Evolutionary conservation across 2,329 filamentous ascomycete species (phyloP).

Genomic region (Thelonectria olida): DNA sequence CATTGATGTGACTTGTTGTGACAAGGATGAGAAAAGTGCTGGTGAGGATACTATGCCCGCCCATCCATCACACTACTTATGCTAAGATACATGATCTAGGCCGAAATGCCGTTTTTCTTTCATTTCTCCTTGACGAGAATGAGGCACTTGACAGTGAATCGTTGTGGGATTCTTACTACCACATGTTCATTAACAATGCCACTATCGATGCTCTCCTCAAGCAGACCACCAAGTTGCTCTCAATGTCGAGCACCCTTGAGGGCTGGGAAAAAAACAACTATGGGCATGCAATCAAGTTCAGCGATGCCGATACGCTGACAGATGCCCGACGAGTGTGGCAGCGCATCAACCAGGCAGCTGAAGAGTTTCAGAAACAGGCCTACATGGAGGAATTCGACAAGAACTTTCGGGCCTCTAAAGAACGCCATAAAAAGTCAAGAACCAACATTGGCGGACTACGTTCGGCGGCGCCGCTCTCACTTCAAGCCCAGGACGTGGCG

Average conservation of each 20-base stretch:
- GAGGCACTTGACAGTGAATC: constrained; percentile 35
- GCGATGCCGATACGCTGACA: constrained; percentile 56
- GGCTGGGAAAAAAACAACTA: constrained; percentile 58
- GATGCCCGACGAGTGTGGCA: constrained; percentile 52
- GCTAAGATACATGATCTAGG: constrained; percentile 46
- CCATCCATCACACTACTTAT: neutral
- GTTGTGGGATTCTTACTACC: constrained; percentile 66
- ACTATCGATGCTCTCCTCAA: constrained; percentile 47
- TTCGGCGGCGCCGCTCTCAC: constrained; percentile 49
- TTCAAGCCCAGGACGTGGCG: constrained; percentile 37
- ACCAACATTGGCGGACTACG: constrained; percentile 43
- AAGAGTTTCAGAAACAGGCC: constrained; percentile 18
- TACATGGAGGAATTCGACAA: constrained; percentile 24
- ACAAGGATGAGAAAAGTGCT: constrained; percentile 58
- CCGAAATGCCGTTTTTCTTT: constrained; percentile 63
- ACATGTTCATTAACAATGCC: constrained; percentile 54
- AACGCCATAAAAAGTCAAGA: constrained; percentile 18
- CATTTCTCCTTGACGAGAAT: constrained; percentile 56
- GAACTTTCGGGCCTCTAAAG: constrained; percentile 31
- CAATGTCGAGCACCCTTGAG: constrained; percentile 47
- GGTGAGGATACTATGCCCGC: constrained; percentile 47
- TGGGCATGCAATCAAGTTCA: constrained; percentile 56
- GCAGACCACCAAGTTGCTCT: constrained; percentile 56
- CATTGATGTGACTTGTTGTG: constrained; percentile 67
- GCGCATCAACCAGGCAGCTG: constrained; percentile 31